A percentile compares a stretch with the other conserved stretches of the same genome.
Evolutionary conservation across 2,329 filamentous ascomycete genomes (phyloP).

Genomic region (Rutstroemia sp.): DNA sequence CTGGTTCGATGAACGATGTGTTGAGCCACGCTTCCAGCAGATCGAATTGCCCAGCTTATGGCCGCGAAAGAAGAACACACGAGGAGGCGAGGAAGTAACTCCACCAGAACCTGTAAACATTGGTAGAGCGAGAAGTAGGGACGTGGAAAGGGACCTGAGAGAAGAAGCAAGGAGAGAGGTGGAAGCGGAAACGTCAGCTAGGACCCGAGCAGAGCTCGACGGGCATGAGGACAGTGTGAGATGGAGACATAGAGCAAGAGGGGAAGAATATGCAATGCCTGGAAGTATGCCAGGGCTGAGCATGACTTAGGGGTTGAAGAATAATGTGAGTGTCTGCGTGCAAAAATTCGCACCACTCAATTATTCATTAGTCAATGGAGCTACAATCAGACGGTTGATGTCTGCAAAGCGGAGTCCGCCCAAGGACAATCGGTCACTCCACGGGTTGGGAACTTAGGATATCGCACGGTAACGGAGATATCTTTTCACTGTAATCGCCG

Average conservation of each 20-base stretch:
- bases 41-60: constrained; percentile 76
- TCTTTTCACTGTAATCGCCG: too few relatives aligned
- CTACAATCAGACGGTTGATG: too few relatives aligned
- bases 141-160: constrained; percentile 42
- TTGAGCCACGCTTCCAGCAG: constrained; percentile 81
- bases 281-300: constrained; percentile 30
- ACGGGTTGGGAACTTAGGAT: too few relatives aligned
- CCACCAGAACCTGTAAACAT: constrained; percentile 33
- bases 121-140: constrained; percentile 47
- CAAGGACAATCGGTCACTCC: too few relatives aligned
- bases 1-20: constrained; percentile 83
- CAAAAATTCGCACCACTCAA: too few relatives aligned
- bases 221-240: constrained; percentile 27
- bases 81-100: constrained; percentile 55
- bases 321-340: too few relatives aligned
- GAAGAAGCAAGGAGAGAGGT: constrained; percentile 43
- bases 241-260: constrained; percentile 29
- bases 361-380: too few relatives aligned
- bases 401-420: too few relatives aligned
- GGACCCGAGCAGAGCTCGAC: constrained; percentile 18
- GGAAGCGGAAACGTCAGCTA: constrained; percentile 35
- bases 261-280: constrained; percentile 31
- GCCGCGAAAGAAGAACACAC: constrained; percentile 77
- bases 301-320: constrained; percentile 12
- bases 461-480: too few relatives aligned